Base-by-base conservation (phyloP, 805 yeast genomes). In the Lipomyces yamadae region DNA sequence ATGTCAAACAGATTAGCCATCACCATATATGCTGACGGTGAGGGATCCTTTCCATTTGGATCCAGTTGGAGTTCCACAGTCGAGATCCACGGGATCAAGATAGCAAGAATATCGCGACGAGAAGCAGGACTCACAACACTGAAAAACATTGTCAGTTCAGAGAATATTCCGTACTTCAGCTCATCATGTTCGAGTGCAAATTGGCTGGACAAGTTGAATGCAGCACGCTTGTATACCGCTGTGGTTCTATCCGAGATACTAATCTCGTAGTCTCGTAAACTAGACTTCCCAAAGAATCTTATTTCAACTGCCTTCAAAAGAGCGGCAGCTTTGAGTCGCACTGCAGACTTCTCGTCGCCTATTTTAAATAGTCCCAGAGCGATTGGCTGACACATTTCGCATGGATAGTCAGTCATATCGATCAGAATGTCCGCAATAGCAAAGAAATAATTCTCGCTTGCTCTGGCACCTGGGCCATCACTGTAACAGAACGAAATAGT, bases 61-160 rank as follows among this genome's bases (percentile, higher is more conserved):
- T 81, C 81, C 4, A 78, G 72, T 53, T 84, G 84, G 63, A 94
- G 80, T 56, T 88, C 90, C 56, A 93, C 87, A 1, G 88, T 85
- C 74, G 90, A 95, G n/a, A 93, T 86, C 98, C 98, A 95, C 0
- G 99, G 98, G 8, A 91, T 80, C 60, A 95, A 77, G 32, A 93
- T 88, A 0, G 95, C 87, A 64, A 94, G 78, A 11, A 94, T 83
- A 75, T 93, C 97, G 65, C 91, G 85, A 74, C 95, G 83, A 0
- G 90, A 84, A 32, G 83, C 83, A 61, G 81, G 81, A 52, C 83
- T 80, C 61, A 88, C 88, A 56, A 83, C 83, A 74, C 87, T 86
- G 78, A 90, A 87, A 72, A 86, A 83, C 83, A 85, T 81, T 3
- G 95, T 85, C 77, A 90, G 77, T 77, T 90, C 86, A 69, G 96